Evolutionary conservation across 78 protist genomes (phyloP).

Genomic region (Cavenderia fasciculata): DNA sequence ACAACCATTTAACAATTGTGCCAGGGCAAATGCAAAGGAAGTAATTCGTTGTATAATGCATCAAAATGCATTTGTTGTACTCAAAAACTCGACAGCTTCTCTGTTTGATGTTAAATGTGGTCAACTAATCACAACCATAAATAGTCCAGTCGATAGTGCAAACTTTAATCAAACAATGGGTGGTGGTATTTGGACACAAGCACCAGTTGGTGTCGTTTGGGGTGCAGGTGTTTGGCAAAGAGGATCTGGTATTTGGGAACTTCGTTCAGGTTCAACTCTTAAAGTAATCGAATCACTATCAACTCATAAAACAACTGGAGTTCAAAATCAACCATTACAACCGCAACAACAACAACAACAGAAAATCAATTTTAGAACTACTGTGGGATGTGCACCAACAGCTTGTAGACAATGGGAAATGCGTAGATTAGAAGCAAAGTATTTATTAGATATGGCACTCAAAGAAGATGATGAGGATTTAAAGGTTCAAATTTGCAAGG

Average conservation of each 20-base stretch:
- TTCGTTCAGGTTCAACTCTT: conserved; percentile 14
- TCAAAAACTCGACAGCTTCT: not conserved
- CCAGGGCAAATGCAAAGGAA: too few relatives aligned
- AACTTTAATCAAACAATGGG: not conserved
- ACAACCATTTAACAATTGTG: too few relatives aligned
- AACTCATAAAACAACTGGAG: not conserved
- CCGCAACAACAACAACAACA: not conserved
- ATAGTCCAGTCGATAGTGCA: conserved; percentile 6
- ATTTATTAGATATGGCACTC: conserved; percentile 63
- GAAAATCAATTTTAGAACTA: not conserved
- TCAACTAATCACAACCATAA: not conserved
- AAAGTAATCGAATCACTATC: conserved; percentile 5
- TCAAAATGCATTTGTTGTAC: conserved; percentile 38
- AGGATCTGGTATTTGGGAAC: conserved; percentile 43
- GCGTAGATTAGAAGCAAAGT: conserved; percentile 36
- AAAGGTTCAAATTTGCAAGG: conserved; percentile 50
- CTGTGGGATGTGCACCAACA: conserved; percentile 29
- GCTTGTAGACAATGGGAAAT: conserved; percentile 60
- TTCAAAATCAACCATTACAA: not conserved
- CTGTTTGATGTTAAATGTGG: conserved; percentile 65
- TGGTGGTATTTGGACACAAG: conserved; percentile 41
- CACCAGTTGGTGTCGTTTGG: conserved; percentile 63
- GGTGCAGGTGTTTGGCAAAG: conserved; percentile 53
- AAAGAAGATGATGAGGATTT: conserved; percentile 29
- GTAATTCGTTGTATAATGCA: not conserved